A percentile compares a stretch with the other conserved stretches of the same genome.
Conservation (phyloP, 208 protist species). For the Strigomonas culicis region DNA sequence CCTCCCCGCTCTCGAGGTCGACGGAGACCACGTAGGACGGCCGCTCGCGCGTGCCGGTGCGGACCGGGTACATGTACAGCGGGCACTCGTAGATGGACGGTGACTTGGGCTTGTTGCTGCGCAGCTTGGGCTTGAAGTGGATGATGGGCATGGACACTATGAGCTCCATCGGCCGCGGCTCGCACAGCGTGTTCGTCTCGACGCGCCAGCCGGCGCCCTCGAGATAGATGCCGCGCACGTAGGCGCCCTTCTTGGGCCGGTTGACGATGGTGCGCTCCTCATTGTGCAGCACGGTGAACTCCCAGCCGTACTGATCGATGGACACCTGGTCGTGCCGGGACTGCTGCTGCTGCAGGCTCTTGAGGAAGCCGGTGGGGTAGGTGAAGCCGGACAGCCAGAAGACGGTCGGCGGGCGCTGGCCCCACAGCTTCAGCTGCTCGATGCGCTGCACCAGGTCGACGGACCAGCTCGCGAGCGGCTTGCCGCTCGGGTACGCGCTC, state of each 20-base stretch:
- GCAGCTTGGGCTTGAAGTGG: slow-evolving; percentile 97
- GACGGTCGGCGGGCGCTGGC: slow-evolving; percentile 88
- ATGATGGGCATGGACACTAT: slow-evolving; percentile 97
- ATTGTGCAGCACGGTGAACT: slow-evolving; percentile 92
- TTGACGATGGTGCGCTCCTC: slow-evolving; percentile 91
- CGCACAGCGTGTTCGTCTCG: slow-evolving; percentile 86
- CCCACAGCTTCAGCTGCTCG: slow-evolving; percentile 94
- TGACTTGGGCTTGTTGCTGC: slow-evolving; percentile 67
- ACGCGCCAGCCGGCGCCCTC: slow-evolving; percentile 97
- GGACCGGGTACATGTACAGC: slow-evolving; percentile 97
- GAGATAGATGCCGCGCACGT: slow-evolving; percentile 95
- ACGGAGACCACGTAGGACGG: slow-evolving; percentile 96
- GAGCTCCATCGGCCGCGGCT: slow-evolving; percentile 97
- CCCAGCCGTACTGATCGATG: slow-evolving; percentile 98
- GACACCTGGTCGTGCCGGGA: slow-evolving; percentile 89
- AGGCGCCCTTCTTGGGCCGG: slow-evolving; percentile 94
- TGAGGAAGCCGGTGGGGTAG: slow-evolving; percentile 98
- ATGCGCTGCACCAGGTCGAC: slow-evolving; percentile 93
- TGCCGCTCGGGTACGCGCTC: slow-evolving; percentile 96
- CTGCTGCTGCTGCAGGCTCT: slow-evolving; percentile 95
- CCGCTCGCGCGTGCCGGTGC: slow-evolving; percentile 95
- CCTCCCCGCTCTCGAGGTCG: slow-evolving; percentile 91
- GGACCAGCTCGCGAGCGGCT: slow-evolving; percentile 96
- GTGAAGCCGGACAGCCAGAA: slow-evolving; percentile 99
- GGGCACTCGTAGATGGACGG: slow-evolving; percentile 94